These are phyloP conservation scores for Hypoxylon sp. DNA, from an alignment of 2,329 filamentous ascomycete species.

Conservation along the genomic window DNA sequence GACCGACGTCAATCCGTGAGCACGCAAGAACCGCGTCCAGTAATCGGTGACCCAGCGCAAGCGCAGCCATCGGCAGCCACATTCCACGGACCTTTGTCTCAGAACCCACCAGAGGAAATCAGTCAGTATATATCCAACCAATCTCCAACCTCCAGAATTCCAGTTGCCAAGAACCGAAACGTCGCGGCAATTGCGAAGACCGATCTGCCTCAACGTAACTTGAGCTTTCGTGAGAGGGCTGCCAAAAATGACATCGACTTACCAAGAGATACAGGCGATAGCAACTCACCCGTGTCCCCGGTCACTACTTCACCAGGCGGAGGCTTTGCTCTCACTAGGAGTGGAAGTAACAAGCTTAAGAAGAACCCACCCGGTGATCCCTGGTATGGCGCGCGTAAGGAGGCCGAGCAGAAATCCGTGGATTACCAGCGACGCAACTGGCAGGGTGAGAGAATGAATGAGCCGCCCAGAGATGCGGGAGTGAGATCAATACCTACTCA, in stretches of 20 bases:
- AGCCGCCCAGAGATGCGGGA: constrained; percentile 18
- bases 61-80: constrained; percentile 49
- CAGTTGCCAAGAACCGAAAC: constrained; percentile 48
- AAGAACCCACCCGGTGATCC: constrained; percentile 71
- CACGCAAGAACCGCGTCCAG: constrained; percentile 47
- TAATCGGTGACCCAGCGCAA: constrained; percentile 47
- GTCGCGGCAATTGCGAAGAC: constrained; percentile 49
- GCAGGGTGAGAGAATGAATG: constrained; percentile 27
- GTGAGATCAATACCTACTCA: constrained; percentile 14
- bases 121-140: constrained; percentile 52
- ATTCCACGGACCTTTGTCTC: constrained; percentile 50
- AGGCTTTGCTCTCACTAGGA: constrained; percentile 61
- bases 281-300: constrained; percentile 50
- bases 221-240: constrained; percentile 74
- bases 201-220: constrained; percentile 66
- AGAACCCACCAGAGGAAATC: constrained; percentile 54
- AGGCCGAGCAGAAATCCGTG: constrained; percentile 59
- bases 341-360: constrained; percentile 71
- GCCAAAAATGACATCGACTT: constrained; percentile 61
- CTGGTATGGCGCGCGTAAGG: constrained; percentile 61
- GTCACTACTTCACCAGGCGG: constrained; percentile 52
- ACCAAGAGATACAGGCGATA: constrained; percentile 50
- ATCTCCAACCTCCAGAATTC: constrained; percentile 51
- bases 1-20: constrained; percentile 49
- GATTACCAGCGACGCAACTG: constrained; percentile 48